Evolutionary conservation across 257 asterid species (phyloP), one percentile per base, ranked within the genome.

Genomic region (Craterostigma plantagineum): DNA sequence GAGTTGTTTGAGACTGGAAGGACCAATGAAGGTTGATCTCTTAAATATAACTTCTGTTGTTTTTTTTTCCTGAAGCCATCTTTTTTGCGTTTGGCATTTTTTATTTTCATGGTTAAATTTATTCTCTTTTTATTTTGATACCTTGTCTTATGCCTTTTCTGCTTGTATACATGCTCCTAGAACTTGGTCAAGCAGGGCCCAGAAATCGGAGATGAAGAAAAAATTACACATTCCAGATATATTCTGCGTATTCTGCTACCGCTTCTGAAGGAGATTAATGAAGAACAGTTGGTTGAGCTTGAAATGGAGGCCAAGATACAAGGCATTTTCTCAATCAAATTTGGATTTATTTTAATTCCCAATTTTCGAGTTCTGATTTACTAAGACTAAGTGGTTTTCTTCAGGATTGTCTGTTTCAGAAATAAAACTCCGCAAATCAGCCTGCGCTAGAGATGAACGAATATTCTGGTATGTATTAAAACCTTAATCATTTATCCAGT

Each of bases 1-100:
- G 76, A 39, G 65, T 14, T 87, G 98, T 68, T 54, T 87, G 81
- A 63, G 92, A 33, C 49, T 81, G 70, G 72, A 71, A 17, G 70
- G 68, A 27, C 63, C 72, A n/a, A 49, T 23, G 2, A 58, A 46
- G 72, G 97, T 81, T 57, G 63, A 70, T 57, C 59, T 50, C 46
- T 12, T 14, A 33, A 18, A 2, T n/a, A n/a, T 23, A 23, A 23
- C 30, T 23, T 23, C 34, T 56, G 27, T 39, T 46, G 42, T 23
- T 23, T 23, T 23, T n/a, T n/a, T 2, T 23, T 23, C 30, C 30
- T 23, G 30, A 23, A 23, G 30, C 30, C 30, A 23, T 23, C 30
- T 23, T 2, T n/a, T 42, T 33, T 30, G 38, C 43, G 34, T 34
- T 38, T 4, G 45, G 16, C 14, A 38, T 36, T 11, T 16, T 23